A percentile compares a stretch with the other conserved stretches of the same genome.
Conservation (phyloP, 1,284 basidiomycete species). For the Leccinum olivaceoglutinosum region DNA sequence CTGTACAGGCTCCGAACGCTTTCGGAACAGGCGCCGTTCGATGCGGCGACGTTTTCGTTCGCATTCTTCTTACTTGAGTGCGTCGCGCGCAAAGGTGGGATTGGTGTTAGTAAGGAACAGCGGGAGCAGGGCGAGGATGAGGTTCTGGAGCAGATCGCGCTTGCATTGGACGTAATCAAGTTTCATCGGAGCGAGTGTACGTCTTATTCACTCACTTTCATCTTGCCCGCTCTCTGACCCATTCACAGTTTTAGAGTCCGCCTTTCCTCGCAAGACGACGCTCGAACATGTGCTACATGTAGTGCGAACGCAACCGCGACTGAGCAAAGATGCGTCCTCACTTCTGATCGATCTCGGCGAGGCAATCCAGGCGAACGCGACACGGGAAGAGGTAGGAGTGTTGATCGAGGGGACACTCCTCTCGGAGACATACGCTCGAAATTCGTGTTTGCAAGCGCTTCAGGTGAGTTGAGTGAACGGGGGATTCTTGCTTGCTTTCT, state of each 20-base stretch:
- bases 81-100: slow-evolving; percentile 68
- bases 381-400: slow-evolving; percentile 56
- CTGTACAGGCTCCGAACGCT: slow-evolving; percentile 83
- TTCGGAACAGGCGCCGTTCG: slow-evolving; percentile 80
- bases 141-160: slow-evolving; percentile 81
- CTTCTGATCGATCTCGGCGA: slow-evolving; percentile 82
- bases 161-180: slow-evolving; percentile 81
- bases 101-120: slow-evolving; percentile 32
- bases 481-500: slow-evolving; percentile 24
- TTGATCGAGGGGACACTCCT: slow-evolving; percentile 74
- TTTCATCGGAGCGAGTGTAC: slow-evolving; percentile 85
- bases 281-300: slow-evolving; percentile 74
- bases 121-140: slow-evolving; percentile 57
- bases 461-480: slow-evolving; percentile 48
- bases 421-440: slow-evolving; percentile 89
- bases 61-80: slow-evolving; percentile 72
- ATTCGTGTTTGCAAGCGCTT: slow-evolving; percentile 87
- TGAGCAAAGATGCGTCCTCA: slow-evolving; percentile 84
- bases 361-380: slow-evolving; percentile 69
- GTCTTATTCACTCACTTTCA: slow-evolving; percentile 17
- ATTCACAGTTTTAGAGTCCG: slow-evolving; percentile 51
- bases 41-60: slow-evolving; percentile 83
- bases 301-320: slow-evolving; percentile 74
- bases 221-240: neutral
- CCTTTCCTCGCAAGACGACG: slow-evolving; percentile 70